A percentile compares a stretch with the other conserved stretches of the same genome.
Conservation (phyloP, 2,329 filamentous ascomycete genomes). For the Venturia effusa region DNA sequence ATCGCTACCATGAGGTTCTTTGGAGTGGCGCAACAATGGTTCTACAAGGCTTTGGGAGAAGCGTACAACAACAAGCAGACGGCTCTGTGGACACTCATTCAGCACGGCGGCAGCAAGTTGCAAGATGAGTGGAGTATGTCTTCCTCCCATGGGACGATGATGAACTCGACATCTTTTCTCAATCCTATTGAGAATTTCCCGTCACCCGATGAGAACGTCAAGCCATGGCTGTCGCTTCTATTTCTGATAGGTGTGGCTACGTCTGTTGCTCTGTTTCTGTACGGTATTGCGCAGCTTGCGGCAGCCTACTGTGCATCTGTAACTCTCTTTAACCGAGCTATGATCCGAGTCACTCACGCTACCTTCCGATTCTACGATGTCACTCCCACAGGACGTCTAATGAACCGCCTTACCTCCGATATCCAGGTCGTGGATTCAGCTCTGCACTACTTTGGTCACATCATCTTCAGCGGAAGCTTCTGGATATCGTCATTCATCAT, state of each 20-base stretch:
- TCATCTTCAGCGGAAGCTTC: constrained; percentile 58
- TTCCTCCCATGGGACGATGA: not conserved
- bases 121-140: constrained; percentile 5
- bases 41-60: constrained; percentile 80
- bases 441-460: constrained; percentile 25
- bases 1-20: constrained; percentile 54
- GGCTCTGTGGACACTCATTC: not conserved
- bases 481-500: constrained; percentile 65
- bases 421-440: constrained; percentile 66
- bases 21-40: constrained; percentile 61
- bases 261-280: constrained; percentile 47
- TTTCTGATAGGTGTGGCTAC: constrained; percentile 53
- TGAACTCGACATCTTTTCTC: constrained; percentile 1
- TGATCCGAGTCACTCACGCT: constrained; percentile 63
- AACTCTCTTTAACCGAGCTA: constrained; percentile 60
- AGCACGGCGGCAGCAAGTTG: not conserved
- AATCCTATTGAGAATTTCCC: constrained; percentile 42
- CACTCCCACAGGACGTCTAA: constrained; percentile 76
- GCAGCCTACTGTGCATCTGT: constrained; percentile 72
- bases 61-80: constrained; percentile 41
- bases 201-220: constrained; percentile 53
- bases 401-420: constrained; percentile 86
- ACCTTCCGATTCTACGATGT: constrained; percentile 88
- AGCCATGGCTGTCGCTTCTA: constrained; percentile 65
- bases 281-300: constrained; percentile 34